phyloP scores from a whole-genome alignment of 2,329 filamentous ascomycete genomes.

The Colletotrichum truncatum region DNA sequence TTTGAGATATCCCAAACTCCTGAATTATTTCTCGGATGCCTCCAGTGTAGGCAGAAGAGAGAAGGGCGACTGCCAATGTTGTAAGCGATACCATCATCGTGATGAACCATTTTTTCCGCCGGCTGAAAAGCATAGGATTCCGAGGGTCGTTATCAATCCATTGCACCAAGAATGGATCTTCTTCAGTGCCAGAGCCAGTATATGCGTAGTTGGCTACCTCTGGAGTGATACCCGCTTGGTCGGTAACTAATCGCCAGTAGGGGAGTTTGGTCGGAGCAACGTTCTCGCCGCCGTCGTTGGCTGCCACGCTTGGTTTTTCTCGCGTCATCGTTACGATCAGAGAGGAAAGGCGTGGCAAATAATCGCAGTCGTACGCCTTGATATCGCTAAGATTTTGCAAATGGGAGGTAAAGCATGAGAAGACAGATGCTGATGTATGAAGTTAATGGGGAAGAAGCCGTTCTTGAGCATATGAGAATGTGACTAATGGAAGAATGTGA shows the following conservation, averaged over 20 bases:
- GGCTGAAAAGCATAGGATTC: constrained; percentile 67
- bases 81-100: constrained; percentile 67
- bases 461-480: not conserved
- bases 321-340: not conserved
- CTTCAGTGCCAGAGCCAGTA: constrained; percentile 65
- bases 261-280: not conserved
- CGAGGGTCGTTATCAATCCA: constrained; percentile 70
- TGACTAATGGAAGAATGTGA: not conserved
- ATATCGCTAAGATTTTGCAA: not conserved
- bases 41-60: constrained; percentile 68
- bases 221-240: constrained; percentile 58
- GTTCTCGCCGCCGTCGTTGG: not conserved
- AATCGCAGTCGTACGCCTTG: not conserved
- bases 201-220: constrained; percentile 56
- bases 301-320: not conserved
- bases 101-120: constrained; percentile 67
- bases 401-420: not conserved
- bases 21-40: constrained; percentile 58
- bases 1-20: constrained; percentile 56
- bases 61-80: constrained; percentile 71
- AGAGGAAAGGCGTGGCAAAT: not conserved
- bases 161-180: constrained; percentile 70
- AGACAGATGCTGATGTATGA: not conserved
- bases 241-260: constrained; percentile 51
- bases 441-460: not conserved